Conservation (phyloP, 2,329 filamentous ascomycete species). For the Phialophora tarda region DNA sequence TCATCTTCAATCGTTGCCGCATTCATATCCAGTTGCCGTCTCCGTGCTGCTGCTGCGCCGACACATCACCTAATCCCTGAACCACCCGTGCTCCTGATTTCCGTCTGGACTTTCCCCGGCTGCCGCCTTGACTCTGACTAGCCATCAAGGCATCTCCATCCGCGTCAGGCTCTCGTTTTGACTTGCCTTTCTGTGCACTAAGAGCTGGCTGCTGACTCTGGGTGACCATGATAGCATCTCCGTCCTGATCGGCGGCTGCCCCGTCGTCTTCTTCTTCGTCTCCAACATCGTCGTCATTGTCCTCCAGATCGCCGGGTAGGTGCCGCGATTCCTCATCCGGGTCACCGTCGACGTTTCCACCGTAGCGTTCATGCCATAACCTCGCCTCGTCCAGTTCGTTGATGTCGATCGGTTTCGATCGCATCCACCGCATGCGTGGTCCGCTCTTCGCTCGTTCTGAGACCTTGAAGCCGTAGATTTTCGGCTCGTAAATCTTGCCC, state of each 20-base stretch:
- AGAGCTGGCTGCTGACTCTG: constrained; percentile 17
- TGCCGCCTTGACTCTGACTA: constrained; percentile 18
- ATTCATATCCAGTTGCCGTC: constrained; percentile 26
- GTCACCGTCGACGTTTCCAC: constrained; percentile 42
- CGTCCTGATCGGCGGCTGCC: constrained; percentile 42
- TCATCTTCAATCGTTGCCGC: constrained; percentile 3
- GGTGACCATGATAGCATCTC: constrained; percentile 38
- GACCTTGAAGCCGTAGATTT: constrained; percentile 95
- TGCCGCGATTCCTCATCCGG: constrained; percentile 46
- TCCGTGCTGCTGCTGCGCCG: constrained; percentile 12
- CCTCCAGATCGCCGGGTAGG: constrained; percentile 50
- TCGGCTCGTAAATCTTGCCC: constrained; percentile 87
- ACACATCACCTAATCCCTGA: constrained; percentile 20
- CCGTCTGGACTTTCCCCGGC: constrained; percentile 24
- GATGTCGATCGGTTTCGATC: constrained; percentile 79
- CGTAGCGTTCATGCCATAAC: constrained; percentile 45
- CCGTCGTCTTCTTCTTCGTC: constrained; percentile 43
- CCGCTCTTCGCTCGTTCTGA: constrained; percentile 88
- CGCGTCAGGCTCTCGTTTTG: constrained; percentile 28
- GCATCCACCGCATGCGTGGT: constrained; percentile 95
- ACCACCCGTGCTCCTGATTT: constrained; percentile 18
- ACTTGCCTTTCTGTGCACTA: constrained; percentile 16
- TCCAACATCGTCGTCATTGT: constrained; percentile 50
- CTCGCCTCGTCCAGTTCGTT: constrained; percentile 78
- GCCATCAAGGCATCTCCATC: constrained; percentile 25